Evolutionary conservation across 169 alveolate species (phyloP), one percentile per base, ranked within the genome.

Genomic region (Cryptosporidium parvum): DNA sequence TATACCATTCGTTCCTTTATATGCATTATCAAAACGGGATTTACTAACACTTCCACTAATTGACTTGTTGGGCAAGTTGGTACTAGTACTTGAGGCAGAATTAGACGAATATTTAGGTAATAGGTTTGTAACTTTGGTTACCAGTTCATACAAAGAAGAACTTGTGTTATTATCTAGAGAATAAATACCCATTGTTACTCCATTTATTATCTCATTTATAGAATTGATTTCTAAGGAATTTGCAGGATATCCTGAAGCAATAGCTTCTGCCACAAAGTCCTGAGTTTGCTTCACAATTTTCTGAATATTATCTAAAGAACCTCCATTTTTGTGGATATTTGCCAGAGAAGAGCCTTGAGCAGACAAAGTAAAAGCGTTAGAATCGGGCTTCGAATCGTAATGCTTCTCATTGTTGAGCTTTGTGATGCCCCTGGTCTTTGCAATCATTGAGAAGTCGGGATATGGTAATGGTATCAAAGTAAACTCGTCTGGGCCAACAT

Each of bases 401-500:
- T 5, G 8, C 53, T 9, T 48, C 12, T 33, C 51, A 23, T 62
- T 37, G 29, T 26, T 44, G 1, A 48, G 39, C 48, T 42, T 12
- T 29, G 59, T 44, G 16, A 65, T 80, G 12, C 75, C 75, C 10
- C 89, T 62, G 12, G 67, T 48, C 35, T 80, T 80, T 6, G 89
- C 75, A 26, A 65, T 65, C 75, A 65, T 62, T 33, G 42, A 62
- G 56, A 80, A 80, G 39, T 80, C 89, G 2, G 89, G 89, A 62
- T 80, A 65, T 10, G 89, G 89, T 5, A 62, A 16, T 6, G 89
- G 89, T 39, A 80, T 80, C 53, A 80, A 65, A 12, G 89, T 80
- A 65, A 80, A 80, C 42, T 80, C 89, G 31, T 80, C 89, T 16
- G 89, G 89, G 3, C 89, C 89, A 26, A 80, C 89, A 80, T 80